A percentile compares a stretch with the other conserved stretches of the same genome.
Conservation (phyloP, 768 basidiomycete genomes). For the Collybiopsis confluens region DNA sequence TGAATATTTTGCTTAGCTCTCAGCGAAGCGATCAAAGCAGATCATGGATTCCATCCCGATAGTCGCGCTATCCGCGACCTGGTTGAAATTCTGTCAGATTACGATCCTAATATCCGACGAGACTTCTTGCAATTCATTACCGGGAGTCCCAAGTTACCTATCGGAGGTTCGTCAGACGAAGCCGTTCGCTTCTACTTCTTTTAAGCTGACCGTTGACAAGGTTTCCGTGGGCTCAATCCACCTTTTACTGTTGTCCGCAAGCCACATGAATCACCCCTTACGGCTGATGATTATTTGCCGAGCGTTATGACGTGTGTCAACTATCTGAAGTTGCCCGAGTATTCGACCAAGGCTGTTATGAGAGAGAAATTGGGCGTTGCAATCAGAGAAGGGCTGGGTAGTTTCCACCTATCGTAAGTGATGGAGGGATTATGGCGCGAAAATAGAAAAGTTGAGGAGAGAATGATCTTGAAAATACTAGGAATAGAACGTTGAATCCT, state of each 20-base stretch:
- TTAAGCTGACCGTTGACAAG: constrained; percentile 35
- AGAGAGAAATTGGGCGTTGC: constrained; percentile 77
- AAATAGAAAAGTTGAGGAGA: no score
- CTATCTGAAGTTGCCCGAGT: constrained; percentile 94
- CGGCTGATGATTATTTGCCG: constrained; percentile 91
- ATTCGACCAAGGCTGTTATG: constrained; percentile 84
- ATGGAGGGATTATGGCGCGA: no score
- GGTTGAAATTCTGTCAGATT: constrained; percentile 81
- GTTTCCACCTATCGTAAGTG: constrained; percentile 82
- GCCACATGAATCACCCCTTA: constrained; percentile 87
- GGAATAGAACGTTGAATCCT: no score
- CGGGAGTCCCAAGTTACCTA: constrained; percentile 93
- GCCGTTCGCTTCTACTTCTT: no score
- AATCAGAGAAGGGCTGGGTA: constrained; percentile 91
- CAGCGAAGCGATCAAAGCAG: constrained; percentile 88
- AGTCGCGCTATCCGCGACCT: constrained; percentile 88
- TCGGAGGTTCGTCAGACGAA: constrained; percentile 75
- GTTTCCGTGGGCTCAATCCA: constrained; percentile 93
- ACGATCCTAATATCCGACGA: constrained; percentile 68
- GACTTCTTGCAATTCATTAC: constrained; percentile 96
- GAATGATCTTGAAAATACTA: no score
- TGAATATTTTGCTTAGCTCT: constrained; percentile 50
- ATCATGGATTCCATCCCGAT: constrained; percentile 96
- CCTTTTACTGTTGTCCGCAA: constrained; percentile 95
- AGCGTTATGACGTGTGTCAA: constrained; percentile 99